A percentile compares a stretch with the other conserved stretches of the same genome.
phyloP scores from a whole-genome alignment of 108 stramenopile species.

The Seminavis robusta region DNA sequence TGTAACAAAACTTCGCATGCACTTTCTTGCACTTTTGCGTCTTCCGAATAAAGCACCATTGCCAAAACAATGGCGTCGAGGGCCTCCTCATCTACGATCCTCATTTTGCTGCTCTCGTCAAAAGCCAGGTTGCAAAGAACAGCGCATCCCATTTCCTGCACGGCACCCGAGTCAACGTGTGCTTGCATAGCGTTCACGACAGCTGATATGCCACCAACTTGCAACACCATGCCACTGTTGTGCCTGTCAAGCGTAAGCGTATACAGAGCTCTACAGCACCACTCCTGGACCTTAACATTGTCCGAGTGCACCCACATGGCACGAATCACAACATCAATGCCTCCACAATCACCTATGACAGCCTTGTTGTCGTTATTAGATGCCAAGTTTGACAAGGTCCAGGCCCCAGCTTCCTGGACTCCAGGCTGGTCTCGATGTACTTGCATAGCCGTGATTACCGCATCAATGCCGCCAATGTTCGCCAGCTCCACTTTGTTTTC shows the following conservation, averaged over 20 bases:
- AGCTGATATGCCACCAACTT: conserved; percentile 54
- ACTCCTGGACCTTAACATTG: conserved; percentile 47
- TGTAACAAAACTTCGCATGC: conserved; percentile 49
- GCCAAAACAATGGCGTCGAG: conserved; percentile 72
- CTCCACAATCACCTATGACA: conserved; percentile 66
- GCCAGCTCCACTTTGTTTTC: conserved; percentile 55
- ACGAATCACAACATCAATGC: conserved; percentile 59
- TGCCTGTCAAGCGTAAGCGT: conserved; percentile 36
- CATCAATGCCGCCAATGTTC: conserved; percentile 61
- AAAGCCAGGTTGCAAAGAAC: conserved; percentile 56
- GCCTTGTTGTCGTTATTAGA: conserved; percentile 44
- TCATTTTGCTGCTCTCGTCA: conserved; percentile 41
- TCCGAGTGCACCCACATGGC: conserved; percentile 71
- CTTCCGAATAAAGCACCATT: conserved; percentile 64
- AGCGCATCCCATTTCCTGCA: conserved; percentile 81
- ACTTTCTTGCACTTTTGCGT: conserved; percentile 47
- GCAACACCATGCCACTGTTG: conserved; percentile 21
- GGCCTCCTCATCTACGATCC: conserved; percentile 61
- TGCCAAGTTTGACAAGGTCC: conserved; percentile 56
- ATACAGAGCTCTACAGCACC: conserved; percentile 58
- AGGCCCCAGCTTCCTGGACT: conserved; percentile 61
- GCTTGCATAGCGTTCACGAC: conserved; percentile 67
- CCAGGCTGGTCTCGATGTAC: conserved; percentile 49
- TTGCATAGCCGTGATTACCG: conserved; percentile 67
- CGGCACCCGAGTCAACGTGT: conserved; percentile 37